Conservation (phyloP, 352 stramenopile species). For the Globisporangium canariense region DNA sequence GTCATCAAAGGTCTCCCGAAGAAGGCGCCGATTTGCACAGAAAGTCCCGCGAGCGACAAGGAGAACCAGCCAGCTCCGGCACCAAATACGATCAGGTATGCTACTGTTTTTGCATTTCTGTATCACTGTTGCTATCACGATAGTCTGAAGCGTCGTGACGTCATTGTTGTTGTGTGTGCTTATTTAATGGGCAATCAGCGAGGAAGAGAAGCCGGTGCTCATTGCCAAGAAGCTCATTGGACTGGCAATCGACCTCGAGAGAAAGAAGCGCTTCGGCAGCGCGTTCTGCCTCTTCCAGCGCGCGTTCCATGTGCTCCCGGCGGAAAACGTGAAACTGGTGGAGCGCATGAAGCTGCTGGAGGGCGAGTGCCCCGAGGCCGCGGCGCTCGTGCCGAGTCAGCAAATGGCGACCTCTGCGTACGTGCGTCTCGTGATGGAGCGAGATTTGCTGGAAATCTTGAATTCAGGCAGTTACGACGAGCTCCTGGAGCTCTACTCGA, state of each 20-base stretch:
- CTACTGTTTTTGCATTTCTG: background rate
- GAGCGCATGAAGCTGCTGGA: conserved; percentile 39
- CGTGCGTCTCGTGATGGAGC: conserved; percentile 43
- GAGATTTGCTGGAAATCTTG: conserved; percentile 44
- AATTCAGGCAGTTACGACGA: conserved; percentile 40
- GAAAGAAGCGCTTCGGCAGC: conserved; percentile 28
- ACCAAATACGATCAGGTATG: conserved; percentile 1
- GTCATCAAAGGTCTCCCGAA: background rate
- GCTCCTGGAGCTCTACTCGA: conserved; percentile 41
- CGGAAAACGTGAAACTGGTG: conserved; percentile 40
- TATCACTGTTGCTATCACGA: background rate
- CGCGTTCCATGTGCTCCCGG: conserved; percentile 43
- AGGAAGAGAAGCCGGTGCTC: conserved; percentile 29
- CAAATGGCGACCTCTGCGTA: conserved; percentile 33
- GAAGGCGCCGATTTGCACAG: background rate
- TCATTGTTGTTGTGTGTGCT: background rate
- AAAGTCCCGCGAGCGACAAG: conserved; percentile 17
- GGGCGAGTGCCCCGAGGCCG: conserved; percentile 21
- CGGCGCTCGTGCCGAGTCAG: conserved; percentile 28
- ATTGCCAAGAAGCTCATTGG: conserved; percentile 57
- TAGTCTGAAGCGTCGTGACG: background rate
- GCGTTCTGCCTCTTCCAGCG: conserved; percentile 55
- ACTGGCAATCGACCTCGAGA: conserved; percentile 53
- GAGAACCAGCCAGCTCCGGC: conserved; percentile 12
- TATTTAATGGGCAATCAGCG: background rate